Evolutionary conservation across 345 rosid species (phyloP).

Genomic region (Sonneratia alba): DNA sequence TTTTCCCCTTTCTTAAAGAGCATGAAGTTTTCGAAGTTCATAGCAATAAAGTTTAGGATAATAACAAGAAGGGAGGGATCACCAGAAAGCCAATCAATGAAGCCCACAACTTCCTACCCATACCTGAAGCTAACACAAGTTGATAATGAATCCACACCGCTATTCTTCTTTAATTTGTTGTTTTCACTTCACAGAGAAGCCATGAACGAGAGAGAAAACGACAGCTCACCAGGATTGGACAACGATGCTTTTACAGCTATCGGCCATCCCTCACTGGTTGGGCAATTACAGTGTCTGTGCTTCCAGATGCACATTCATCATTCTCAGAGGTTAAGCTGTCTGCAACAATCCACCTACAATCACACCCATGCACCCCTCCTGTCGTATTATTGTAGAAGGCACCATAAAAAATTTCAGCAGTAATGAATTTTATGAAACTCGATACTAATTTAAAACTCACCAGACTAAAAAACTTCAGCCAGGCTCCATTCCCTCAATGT

Average conservation of each 20-base stretch:
- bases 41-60: too few relatives aligned
- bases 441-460: too few relatives aligned
- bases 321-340: background rate
- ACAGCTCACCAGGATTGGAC: background rate
- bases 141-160: background rate
- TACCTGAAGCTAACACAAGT: background rate
- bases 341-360: background rate
- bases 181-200: background rate
- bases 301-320: background rate
- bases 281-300: background rate
- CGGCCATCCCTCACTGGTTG: background rate
- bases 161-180: background rate
- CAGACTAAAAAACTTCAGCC: too few relatives aligned
- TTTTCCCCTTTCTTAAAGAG: background rate
- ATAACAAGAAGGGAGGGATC: background rate
- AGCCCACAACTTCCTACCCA: background rate
- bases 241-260: background rate
- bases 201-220: constrained; percentile 5
- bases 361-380: background rate
- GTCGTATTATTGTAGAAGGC: background rate
- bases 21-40: too few relatives aligned
- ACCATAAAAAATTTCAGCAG: background rate
- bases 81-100: background rate
- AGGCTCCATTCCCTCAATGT: too few relatives aligned
- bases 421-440: too few relatives aligned